These are phyloP conservation scores for Sarocladiaceae sp. DNA, from an alignment of 2,329 filamentous ascomycete genomes.

Conservation along the genomic window DNA sequence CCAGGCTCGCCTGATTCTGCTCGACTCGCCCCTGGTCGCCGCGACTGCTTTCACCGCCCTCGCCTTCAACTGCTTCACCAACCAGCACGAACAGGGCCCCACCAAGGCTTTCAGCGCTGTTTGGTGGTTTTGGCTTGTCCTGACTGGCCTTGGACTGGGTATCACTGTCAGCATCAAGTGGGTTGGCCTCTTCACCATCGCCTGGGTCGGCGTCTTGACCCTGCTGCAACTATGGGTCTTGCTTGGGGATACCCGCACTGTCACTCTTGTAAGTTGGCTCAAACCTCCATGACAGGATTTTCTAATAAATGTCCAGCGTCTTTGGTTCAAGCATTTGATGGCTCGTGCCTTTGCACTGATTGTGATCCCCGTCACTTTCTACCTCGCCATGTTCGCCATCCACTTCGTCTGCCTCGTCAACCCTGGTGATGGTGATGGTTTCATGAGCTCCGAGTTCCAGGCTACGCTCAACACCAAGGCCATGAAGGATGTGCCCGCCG, in stretches of 20 bases:
- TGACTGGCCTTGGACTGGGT: conserved; percentile 82
- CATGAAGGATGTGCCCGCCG: conserved; percentile 92
- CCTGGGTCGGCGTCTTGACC: conserved; percentile 92
- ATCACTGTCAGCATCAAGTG: conserved; percentile 96
- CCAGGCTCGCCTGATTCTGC: conserved; percentile 89
- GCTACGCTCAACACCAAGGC: conserved; percentile 93
- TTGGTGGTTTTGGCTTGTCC: conserved; percentile 97
- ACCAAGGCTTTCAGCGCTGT: conserved; percentile 78
- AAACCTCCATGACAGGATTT: neutral
- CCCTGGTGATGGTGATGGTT: conserved; percentile 94
- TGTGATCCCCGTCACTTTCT: conserved; percentile 82
- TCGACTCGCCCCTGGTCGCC: conserved; percentile 91
- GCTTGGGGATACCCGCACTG: conserved; percentile 81
- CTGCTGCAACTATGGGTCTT: conserved; percentile 91
- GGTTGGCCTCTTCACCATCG: conserved; percentile 98
- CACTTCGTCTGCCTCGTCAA: conserved; percentile 93
- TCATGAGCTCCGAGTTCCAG: conserved; percentile 99
- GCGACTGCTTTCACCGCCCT: conserved; percentile 90
- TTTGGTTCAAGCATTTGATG: conserved; percentile 92
- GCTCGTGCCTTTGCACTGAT: conserved; percentile 89
- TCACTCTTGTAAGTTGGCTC: conserved; percentile 60
- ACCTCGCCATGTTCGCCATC: conserved; percentile 95
- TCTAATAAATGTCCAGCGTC: conserved; percentile 41
- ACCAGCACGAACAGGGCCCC: conserved; percentile 93
- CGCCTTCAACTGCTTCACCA: conserved; percentile 88